Evolutionary conservation across 1,284 basidiomycete species (phyloP).

Genomic region (Apiotrichum gracile): DNA sequence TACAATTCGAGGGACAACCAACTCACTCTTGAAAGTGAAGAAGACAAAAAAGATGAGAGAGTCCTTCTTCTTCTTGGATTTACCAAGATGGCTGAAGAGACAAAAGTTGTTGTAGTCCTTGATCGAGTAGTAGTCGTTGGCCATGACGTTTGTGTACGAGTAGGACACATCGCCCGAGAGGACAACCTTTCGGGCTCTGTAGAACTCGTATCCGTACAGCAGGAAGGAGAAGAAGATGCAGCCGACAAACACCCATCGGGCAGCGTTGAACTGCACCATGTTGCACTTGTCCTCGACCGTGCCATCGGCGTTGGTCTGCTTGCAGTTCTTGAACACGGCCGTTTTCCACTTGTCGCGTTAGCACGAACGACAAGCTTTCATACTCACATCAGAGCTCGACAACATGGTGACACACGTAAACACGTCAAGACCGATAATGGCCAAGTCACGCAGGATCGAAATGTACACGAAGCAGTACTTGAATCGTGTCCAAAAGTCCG

Average conservation of each 20-base stretch:
- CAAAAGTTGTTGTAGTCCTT: conserved; percentile 95
- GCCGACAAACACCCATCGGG: conserved; percentile 94
- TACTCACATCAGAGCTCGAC: conserved; percentile 56
- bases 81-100: conserved; percentile 93
- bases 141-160: conserved; percentile 94
- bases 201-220: conserved; percentile 81
- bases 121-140: conserved; percentile 89
- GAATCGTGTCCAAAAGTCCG: conserved; percentile 74
- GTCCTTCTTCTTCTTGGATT: conserved; percentile 92
- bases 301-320: conserved; percentile 52
- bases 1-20: not conserved
- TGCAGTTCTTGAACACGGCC: not conserved
- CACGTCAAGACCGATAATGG: conserved; percentile 95
- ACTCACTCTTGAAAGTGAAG: conserved; percentile 94
- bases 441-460: conserved; percentile 86
- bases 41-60: conserved; percentile 99
- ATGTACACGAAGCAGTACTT: conserved; percentile 91
- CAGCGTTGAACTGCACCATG: conserved; percentile 78
- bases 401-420: conserved; percentile 96
- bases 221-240: conserved; percentile 98
- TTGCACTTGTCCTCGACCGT: conserved; percentile 72
- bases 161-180: conserved; percentile 92
- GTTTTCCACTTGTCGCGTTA: not conserved
- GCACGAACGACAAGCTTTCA: not conserved
- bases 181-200: conserved; percentile 89